Percentiles rank a stretch among this genome's conserved stretches.
phyloP scores from a whole-genome alignment of 306 rosid species.

The Begonia fuchsioides region DNA sequence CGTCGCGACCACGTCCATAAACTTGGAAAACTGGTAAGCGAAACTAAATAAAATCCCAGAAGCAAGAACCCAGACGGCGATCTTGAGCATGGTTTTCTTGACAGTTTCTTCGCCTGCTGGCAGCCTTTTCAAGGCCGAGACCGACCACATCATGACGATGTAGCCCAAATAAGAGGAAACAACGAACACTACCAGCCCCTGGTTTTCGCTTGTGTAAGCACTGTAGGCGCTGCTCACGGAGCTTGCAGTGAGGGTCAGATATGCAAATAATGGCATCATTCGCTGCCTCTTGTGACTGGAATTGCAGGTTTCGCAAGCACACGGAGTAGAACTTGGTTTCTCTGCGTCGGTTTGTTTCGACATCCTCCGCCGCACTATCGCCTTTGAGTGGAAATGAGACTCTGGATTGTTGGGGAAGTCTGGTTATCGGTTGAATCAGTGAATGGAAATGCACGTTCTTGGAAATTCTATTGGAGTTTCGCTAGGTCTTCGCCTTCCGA shows the following conservation, averaged over 20 bases:
- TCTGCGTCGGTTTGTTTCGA: no score
- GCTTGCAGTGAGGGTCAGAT: conserved; percentile 7
- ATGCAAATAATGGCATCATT: not conserved
- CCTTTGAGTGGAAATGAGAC: no score
- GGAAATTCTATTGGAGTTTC: no score
- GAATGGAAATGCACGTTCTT: no score
- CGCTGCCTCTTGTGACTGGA: no score
- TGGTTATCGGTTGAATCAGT: no score
- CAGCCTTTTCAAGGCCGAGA: not conserved
- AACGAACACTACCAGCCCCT: not conserved
- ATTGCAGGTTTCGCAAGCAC: no score
- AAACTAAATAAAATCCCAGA: conserved; percentile 9
- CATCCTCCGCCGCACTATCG: no score
- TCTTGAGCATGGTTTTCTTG: conserved; percentile 6
- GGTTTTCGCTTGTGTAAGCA: conserved; percentile 8
- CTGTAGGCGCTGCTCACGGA: conserved; percentile 5
- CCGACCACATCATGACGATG: not conserved
- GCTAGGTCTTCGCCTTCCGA: no score
- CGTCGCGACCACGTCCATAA: not conserved
- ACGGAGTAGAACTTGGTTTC: no score
- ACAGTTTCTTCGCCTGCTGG: not conserved
- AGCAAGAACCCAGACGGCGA: conserved; percentile 5
- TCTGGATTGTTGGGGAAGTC: no score
- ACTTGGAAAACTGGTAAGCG: conserved; percentile 5
- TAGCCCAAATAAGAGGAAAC: not conserved